Evolutionary conservation across 768 basidiomycete species (phyloP).

Genomic region (Pleurotus tuoliensis): DNA sequence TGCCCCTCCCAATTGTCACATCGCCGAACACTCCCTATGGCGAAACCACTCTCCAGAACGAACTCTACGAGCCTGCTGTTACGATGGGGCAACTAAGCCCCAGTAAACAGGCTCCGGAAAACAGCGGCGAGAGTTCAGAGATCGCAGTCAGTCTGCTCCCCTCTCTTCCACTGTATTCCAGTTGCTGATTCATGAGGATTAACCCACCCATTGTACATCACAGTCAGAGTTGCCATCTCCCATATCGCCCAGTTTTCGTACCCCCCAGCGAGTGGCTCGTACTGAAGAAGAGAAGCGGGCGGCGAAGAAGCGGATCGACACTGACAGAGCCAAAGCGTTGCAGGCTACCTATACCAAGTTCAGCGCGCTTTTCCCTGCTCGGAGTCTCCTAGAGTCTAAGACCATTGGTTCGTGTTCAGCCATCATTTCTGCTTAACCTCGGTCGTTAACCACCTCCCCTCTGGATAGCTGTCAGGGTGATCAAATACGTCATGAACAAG

Average conservation of each 20-base stretch:
- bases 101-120: neutral
- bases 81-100: neutral
- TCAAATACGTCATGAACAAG: neutral
- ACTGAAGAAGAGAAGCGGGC: neutral
- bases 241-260: too few relatives aligned
- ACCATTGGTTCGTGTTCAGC: neutral
- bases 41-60: too few relatives aligned
- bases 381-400: neutral
- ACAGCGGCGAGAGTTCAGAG: neutral
- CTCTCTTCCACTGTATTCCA: neutral
- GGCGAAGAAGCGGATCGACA: neutral
- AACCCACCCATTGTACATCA: too few relatives aligned
- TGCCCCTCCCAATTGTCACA: neutral
- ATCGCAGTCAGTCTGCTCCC: neutral
- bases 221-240: too few relatives aligned
- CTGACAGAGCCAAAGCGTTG: neutral
- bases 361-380: neutral
- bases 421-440: neutral
- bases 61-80: too few relatives aligned
- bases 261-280: neutral
- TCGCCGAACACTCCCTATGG: too few relatives aligned
- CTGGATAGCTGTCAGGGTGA: neutral
- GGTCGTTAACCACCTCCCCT: neutral
- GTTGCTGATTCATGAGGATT: neutral
- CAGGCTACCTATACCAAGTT: neutral